Evolutionary conservation across 192 early-diverging fungal species (phyloP).

Genomic region (Mortierella antarctica): DNA sequence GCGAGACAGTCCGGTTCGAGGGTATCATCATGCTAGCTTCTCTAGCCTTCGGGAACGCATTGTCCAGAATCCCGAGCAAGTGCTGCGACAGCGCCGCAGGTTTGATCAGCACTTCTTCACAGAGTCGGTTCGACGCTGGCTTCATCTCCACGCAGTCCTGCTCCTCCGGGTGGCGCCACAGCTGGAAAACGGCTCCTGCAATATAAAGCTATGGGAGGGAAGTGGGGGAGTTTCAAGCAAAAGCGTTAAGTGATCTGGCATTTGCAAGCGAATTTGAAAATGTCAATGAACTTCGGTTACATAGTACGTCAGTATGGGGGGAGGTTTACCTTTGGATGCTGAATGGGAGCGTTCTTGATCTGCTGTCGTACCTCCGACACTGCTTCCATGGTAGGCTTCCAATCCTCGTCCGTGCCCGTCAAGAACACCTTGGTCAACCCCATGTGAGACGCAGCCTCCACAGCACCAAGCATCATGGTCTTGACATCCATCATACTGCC

Average conservation of each 20-base stretch:
- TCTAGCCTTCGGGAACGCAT: slow-evolving; percentile 46
- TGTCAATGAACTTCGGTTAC: neutral
- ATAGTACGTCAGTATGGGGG: too few species aligned
- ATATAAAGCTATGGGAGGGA: slow-evolving; percentile 32
- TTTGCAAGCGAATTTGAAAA: neutral
- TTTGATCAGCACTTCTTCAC: slow-evolving; percentile 52
- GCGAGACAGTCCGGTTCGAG: slow-evolving; percentile 39
- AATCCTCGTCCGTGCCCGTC: slow-evolving; percentile 54
- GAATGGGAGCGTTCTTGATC: slow-evolving; percentile 35
- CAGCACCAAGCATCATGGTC: slow-evolving; percentile 58
- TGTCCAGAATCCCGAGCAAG: slow-evolving; percentile 46
- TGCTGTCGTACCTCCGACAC: slow-evolving; percentile 49
- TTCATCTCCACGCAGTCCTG: slow-evolving; percentile 47
- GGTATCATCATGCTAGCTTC: slow-evolving; percentile 52
- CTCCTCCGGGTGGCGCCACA: slow-evolving; percentile 44
- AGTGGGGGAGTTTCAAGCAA: neutral
- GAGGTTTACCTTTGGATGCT: slow-evolving; percentile 62
- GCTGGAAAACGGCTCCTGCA: slow-evolving; percentile 46
- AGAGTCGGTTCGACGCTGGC: slow-evolving; percentile 47
- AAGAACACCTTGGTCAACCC: slow-evolving; percentile 57
- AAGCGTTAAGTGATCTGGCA: too few species aligned
- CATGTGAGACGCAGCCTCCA: slow-evolving; percentile 58
- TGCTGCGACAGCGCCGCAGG: slow-evolving; percentile 45
- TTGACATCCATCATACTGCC: slow-evolving; percentile 68
- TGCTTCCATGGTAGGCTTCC: slow-evolving; percentile 55